Base-by-base conservation (phyloP, 305 asterid species). In the Euphrasia arctica region DNA sequence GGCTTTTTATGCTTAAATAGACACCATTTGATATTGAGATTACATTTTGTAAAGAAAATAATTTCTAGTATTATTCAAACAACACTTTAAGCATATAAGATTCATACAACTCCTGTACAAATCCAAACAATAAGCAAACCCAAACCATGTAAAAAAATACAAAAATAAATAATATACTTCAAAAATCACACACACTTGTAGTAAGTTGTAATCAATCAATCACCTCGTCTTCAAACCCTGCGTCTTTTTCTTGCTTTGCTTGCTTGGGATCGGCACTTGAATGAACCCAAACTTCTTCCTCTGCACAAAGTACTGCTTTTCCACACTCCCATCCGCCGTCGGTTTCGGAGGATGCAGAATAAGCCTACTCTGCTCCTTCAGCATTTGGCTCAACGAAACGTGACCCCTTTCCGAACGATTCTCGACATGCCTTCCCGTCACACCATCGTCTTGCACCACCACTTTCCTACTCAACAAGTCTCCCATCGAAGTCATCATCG, bases 211-310 rank as follows among this genome's bases (percentile, higher is more conserved):
- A 2, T 42, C 45, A 10, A 43, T n/a, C 4, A 43, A 43, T 43
- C 50, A 43, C 50, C 13, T 43, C 64, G 58, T 9, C 34, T 74
- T 75, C 58, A 65, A 11, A 58, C 72, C 71, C 70, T 12, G 91
- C 34, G 77, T 13, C 64, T 83, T 91, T 54, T 88, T 88, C 90
- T 85, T 91, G 77, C 72, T 75, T 28, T 83, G 83, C 75, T 73
- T 86, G n/a, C 85, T 83, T 10, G 93, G 77, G 56, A 91, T 58
- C 0, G 91, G 89, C 60, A 91, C 87, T 70, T 83, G 98, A 60
- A 91, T 91, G 67, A 91, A 91, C 42, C 98, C 96, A 67, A 88
- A 91, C 72, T 82, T 91, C 91, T 88, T 91, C 85, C 78, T 47
- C 51, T 45, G 51, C 51, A 12, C 83, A 71, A 81, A 75, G 69